Base-by-base conservation (phyloP, 441 rosid species). In the Gossypium davidsonii region DNA sequence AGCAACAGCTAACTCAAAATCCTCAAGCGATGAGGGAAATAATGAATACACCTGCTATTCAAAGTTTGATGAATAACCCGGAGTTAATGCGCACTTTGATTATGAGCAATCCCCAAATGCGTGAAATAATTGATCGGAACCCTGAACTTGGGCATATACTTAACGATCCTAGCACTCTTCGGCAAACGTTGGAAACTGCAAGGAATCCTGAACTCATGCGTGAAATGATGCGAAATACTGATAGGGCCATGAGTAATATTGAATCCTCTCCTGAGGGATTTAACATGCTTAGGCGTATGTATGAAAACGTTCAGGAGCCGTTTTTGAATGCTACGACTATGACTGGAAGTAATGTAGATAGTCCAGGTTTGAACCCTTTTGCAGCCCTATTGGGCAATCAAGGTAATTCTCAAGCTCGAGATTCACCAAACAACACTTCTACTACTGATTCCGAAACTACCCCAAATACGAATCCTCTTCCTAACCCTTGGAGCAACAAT, bases 21-120 rank as follows among this genome's bases (percentile, higher is more conserved):
- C 96, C 97, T 7, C 82, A 81, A 73, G 85, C 89, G 85, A 78
- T 92, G 84, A 85, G 94, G 82, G 96, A 92, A 68, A 84, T 90
- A 72, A 85, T 92, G 96, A 89, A 90, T 68, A 84, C 82, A 76
- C 96, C 96, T 62, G 92, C 83, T 63, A 78, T 92, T 26, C 94
- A 89, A 84, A 80, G 80, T 73, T 70, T 86, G 34, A 81, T 89
- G 94, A 87, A 88, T 71, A 87, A 88, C 78, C 89, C 95, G 1
- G 89, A 87, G 31, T 72, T 90, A 17, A 84, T 85, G 86, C 87
- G 86, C 68, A 79, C 76, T 72, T 83, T 85, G 80, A 87, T 88
- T 42, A 88, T 82, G 90, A 90, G 79, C 74, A 90, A 90, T 82
- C 92, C 90, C 57, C 92, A 82, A 68, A 85, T 84, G 88, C 87